These are phyloP conservation scores for Eucalyptus grandis DNA, from an alignment of 345 rosid genomes.

Conservation along the genomic window DNA sequence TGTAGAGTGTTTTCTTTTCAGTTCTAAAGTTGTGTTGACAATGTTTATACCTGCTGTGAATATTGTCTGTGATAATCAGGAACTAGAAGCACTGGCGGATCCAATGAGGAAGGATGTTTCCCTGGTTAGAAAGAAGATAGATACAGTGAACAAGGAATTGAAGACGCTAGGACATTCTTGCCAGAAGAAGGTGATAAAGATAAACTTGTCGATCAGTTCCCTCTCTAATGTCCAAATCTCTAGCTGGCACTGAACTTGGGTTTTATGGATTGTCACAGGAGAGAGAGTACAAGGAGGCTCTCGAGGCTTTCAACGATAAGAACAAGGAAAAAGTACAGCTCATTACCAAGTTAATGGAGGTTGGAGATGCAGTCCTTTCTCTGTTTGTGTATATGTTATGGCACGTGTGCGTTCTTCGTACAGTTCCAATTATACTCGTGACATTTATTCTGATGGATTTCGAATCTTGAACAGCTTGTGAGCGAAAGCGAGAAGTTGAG, in stretches of 20 bases:
- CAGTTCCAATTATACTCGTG: not conserved
- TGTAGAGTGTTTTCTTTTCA: not conserved
- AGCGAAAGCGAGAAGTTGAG: constrained; percentile 27
- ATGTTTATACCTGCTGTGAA: not conserved
- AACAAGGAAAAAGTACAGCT: constrained; percentile 30
- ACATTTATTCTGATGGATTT: not conserved
- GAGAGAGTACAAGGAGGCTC: constrained; percentile 30
- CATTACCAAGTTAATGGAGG: constrained; percentile 29
- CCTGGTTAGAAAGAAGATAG: constrained; percentile 21
- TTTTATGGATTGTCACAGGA: constrained; percentile 8
- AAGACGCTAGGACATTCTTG: constrained; percentile 21
- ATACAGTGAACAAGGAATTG: constrained; percentile 23
- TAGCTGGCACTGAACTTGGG: not conserved
- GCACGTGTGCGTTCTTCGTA: not conserved
- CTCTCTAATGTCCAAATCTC: not conserved
- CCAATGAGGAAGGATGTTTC: constrained; percentile 37
- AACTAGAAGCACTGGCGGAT: constrained; percentile 41
- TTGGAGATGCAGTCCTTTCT: not conserved
- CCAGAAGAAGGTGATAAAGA: constrained; percentile 27
- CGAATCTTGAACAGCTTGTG: constrained; percentile 8
- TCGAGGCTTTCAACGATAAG: constrained; percentile 30
- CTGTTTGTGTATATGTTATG: not conserved
- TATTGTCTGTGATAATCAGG: constrained; percentile 21
- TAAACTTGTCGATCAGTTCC: too few species aligned
- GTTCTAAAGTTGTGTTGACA: not conserved